Evolutionary conservation across 2,329 filamentous ascomycete genomes (phyloP), one percentile per base, ranked within the genome.

Genomic region (Byssothecium circinans): DNA sequence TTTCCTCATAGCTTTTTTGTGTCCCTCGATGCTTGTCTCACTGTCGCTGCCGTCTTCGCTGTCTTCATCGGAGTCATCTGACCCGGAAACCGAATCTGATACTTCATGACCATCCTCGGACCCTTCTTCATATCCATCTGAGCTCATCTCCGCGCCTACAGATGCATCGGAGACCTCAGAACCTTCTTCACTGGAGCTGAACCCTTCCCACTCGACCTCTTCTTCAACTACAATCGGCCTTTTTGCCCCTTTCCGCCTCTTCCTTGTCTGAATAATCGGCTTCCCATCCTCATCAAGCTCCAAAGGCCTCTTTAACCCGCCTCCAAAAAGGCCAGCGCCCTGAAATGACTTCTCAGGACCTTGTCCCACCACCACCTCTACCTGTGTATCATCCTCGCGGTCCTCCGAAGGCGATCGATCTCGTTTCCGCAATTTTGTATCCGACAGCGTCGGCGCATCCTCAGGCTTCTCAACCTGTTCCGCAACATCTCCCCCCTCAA

Each of bases 281-380:
- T 83, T 84, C 6, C 92, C 90, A 49, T 86, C 83, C 1, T 89
- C 84, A 53, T 89, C 90, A 8, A 90, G 58, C 36, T 95, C 88
- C 10, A 99, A 76, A 1, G 91, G 90, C 34, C 91, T 81, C 69
- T 97, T 97, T 49, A 99, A 72, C 6, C 94, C 94, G 51, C 85
- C 86, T 17, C 94, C 94, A 43, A 83, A 73, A 6, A 57, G 41
- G 2, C 57, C 62, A 17, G 42, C 44, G 36, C 47, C 41, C 17
- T 47, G 41, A 25, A 37, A 38, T 19, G 54, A 12, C 15, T 47
- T 49, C 14, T 45, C 23, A 12, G 38, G 8, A 18, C 39, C 18
- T 1, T 50, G 19, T 2, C 12, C 4, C 48, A 39, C 17, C 50
- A 27, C 33, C 41, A 42, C 10, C 17, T 34, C 17, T 15, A n/a